A percentile compares a stretch with the other conserved stretches of the same genome.
phyloP scores from a whole-genome alignment of 2,329 filamentous ascomycete species.

The Sordariomycetes sp. region DNA sequence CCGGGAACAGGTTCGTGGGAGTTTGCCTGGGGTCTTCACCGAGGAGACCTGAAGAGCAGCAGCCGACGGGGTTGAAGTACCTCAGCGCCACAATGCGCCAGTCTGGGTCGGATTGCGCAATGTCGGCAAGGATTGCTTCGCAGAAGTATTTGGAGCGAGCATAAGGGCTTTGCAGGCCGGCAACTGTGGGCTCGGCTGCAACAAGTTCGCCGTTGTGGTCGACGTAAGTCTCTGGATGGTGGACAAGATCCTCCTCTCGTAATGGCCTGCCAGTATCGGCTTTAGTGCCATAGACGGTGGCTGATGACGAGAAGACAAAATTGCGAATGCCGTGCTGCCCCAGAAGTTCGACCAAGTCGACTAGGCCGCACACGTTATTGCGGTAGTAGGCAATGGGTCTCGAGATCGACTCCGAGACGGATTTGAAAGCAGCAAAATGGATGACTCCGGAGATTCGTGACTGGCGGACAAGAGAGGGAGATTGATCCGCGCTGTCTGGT shows the following conservation, averaged over 20 bases:
- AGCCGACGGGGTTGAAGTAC: constrained; percentile 62
- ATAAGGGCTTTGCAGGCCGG: constrained; percentile 55
- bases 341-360: constrained; percentile 48
- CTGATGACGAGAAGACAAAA: constrained; percentile 60
- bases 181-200: constrained; percentile 23
- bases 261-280: constrained; percentile 40
- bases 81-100: constrained; percentile 56
- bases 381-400: constrained; percentile 55
- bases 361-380: constrained; percentile 57
- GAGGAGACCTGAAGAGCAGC: constrained; percentile 52
- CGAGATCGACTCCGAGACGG: constrained; percentile 53
- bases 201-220: constrained; percentile 27
- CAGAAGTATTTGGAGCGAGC: constrained; percentile 60
- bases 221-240: constrained; percentile 33
- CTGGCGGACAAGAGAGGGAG: constrained; percentile 8
- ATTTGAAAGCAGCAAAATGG: constrained; percentile 61
- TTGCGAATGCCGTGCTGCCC: constrained; percentile 53
- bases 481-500: background rate
- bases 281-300: constrained; percentile 54
- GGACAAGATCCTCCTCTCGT: constrained; percentile 46
- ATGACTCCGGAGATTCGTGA: constrained; percentile 55
- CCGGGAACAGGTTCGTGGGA: constrained; percentile 56
- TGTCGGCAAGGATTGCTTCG: constrained; percentile 55
- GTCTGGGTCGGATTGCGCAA: constrained; percentile 48
- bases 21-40: constrained; percentile 54